phyloP scores from a whole-genome alignment of 768 basidiomycete genomes.

The Hypholoma fasciculare region DNA sequence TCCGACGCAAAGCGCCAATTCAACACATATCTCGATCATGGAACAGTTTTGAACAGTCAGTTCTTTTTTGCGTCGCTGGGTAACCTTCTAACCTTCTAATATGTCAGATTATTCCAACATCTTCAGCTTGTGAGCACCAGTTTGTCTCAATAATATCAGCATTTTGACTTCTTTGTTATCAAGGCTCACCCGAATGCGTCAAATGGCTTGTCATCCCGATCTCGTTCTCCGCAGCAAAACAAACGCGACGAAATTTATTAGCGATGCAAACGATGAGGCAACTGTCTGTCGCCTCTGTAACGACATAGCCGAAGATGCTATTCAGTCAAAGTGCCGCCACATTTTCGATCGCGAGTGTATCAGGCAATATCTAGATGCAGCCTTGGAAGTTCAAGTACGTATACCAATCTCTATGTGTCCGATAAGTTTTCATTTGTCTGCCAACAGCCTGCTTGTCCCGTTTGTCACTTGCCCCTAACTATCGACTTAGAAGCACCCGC shows the following conservation, averaged over 20 bases:
- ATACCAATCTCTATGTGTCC: not conserved
- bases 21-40: conserved; percentile 84
- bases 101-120: conserved; percentile 82
- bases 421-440: not conserved
- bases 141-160: not conserved
- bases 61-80: conserved; percentile 13
- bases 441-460: conserved; percentile 84
- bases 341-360: conserved; percentile 97
- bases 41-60: conserved; percentile 91
- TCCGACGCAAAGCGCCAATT: conserved; percentile 93
- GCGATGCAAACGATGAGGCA: conserved; percentile 65
- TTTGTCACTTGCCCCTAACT: conserved; percentile 89
- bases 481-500: conserved; percentile 97
- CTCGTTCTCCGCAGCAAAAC: conserved; percentile 87
- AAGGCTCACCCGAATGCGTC: conserved; percentile 92
- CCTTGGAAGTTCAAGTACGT: conserved; percentile 63
- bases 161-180: conserved; percentile 12
- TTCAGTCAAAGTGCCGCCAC: conserved; percentile 89
- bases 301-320: conserved; percentile 96
- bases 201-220: conserved; percentile 95
- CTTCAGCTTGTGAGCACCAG: conserved; percentile 64
- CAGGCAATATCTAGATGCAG: conserved; percentile 83
- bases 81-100: not conserved
- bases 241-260: conserved; percentile 61
- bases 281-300: conserved; percentile 95